These are phyloP conservation scores for Holtermanniella nyarrowii DNA, from an alignment of 768 basidiomycete genomes.

Conservation along the genomic window DNA sequence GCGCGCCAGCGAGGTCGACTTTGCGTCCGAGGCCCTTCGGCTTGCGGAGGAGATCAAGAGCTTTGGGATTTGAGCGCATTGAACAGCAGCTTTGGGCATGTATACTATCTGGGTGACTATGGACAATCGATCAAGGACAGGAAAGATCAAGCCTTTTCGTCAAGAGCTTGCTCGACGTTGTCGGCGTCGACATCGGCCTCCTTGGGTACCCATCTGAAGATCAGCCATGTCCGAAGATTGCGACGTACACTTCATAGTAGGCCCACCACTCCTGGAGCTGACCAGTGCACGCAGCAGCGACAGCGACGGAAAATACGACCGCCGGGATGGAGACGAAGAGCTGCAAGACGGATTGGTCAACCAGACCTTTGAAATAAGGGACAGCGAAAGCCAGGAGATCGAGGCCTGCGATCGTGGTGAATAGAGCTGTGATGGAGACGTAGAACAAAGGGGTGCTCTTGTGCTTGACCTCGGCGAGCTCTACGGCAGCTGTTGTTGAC, in stretches of 20 bases:
- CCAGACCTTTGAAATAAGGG: neutral
- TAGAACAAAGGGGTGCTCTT: neutral
- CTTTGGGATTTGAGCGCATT: conserved; percentile 15
- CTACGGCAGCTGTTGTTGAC: neutral
- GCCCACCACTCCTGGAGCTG: neutral
- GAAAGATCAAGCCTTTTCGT: neutral
- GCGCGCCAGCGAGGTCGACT: conserved; percentile 57
- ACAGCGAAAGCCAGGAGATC: neutral
- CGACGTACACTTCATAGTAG: neutral
- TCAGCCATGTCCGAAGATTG: neutral
- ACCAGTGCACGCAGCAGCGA: neutral
- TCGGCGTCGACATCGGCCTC: neutral
- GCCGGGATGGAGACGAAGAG: neutral
- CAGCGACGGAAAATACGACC: neutral
- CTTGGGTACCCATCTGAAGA: neutral
- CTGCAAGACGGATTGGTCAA: neutral
- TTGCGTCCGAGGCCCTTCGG: conserved; percentile 53
- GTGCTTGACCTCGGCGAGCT: neutral
- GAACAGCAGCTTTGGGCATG: no score
- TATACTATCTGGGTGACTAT: no score
- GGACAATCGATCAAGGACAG: neutral
- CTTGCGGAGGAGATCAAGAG: conserved; percentile 53
- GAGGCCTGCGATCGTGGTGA: neutral
- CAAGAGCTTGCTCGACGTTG: neutral
- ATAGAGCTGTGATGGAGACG: neutral